Evolutionary conservation across 2,329 filamentous ascomycete species (phyloP), one percentile per base, ranked within the genome.

Genomic region (Iodosphaeria phyllophila): DNA sequence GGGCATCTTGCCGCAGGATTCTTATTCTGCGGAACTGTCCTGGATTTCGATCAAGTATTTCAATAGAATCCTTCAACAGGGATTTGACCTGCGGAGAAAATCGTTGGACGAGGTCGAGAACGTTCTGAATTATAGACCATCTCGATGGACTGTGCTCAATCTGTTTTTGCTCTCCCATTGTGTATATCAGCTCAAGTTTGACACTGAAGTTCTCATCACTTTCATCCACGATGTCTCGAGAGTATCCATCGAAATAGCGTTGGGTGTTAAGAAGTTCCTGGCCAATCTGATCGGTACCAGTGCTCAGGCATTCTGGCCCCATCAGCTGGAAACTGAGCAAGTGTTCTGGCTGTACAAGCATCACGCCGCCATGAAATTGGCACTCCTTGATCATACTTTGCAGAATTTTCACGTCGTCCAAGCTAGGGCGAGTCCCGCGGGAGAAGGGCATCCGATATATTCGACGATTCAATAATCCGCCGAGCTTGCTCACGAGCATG

Each of bases 261-360:
- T 66, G 57, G 0, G 44, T 52, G 1, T 39, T 11, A 0, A 61
- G 30, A 9, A 68, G 36, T 1, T 30, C 22, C 1, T 30, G 23
- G 0, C 54, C 55, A 41, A 0, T 35, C 35, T 2, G 60, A 35
- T 0, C 54, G 35, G n/a, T 22, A 9, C 5, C 19, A n/a, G 3
- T 17, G 4, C 40, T 50, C n/a, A n/a, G n/a, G n/a, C n/a, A n/a
- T 28, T 76, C 67, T 0, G 70, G 38, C 0, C 62, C 63, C 52
- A 73, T 66, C 0, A 77, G 48, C 32, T 72, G 56, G 23, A 76
- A 64, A 0, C 71, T 77, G 0, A 77, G 41, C 0, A 74, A 38
- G 28, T 76, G 63, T 33, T 76, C 70, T 0, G 72, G 72, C 18
- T 74, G 67, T 0, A 67, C 48, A 1, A 78, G 43, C 0, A 77